Evolutionary conservation across 805 yeast species (phyloP).

Genomic region (Wickerhamomyces alni): DNA sequence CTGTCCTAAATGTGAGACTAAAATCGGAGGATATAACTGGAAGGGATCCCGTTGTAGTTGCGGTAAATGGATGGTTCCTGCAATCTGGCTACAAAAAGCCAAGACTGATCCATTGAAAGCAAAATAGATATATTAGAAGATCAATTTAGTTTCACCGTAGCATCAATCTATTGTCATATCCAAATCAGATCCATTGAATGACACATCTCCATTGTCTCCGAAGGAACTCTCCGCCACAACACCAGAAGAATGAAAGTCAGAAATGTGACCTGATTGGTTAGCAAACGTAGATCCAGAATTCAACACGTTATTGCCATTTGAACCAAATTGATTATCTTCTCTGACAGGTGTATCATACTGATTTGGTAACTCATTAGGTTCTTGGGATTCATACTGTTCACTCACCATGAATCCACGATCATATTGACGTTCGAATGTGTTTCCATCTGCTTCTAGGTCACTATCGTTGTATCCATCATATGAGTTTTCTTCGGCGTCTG

Average conservation of each 20-base stretch:
- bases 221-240: slow-evolving; percentile 5
- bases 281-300: slow-evolving; percentile 1
- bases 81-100: slow-evolving; percentile 72
- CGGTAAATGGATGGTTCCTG: slow-evolving; percentile 94
- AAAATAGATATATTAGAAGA: background rate
- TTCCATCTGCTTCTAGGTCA: slow-evolving; percentile 15
- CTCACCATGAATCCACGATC: slow-evolving; percentile 22
- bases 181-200: slow-evolving; percentile 30
- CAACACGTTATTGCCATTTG: background rate
- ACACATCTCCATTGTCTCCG: slow-evolving; percentile 19
- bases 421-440: slow-evolving; percentile 19
- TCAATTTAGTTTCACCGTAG: background rate
- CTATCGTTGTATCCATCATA: slow-evolving; percentile 28
- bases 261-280: background rate
- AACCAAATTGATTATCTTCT: slow-evolving; percentile 1
- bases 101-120: slow-evolving; percentile 58
- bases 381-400: slow-evolving; percentile 20
- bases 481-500: slow-evolving; percentile 33
- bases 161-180: slow-evolving; percentile 40
- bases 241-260: slow-evolving; percentile 4
- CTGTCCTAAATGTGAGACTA: slow-evolving; percentile 80
- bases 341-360: slow-evolving; percentile 10
- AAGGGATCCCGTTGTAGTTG: slow-evolving; percentile 91
- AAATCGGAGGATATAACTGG: slow-evolving; percentile 93
- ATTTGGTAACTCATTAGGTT: slow-evolving; percentile 7